These are phyloP conservation scores for Fusarium papillatum DNA, from an alignment of 2,329 filamentous ascomycete genomes.

Conservation along the genomic window DNA sequence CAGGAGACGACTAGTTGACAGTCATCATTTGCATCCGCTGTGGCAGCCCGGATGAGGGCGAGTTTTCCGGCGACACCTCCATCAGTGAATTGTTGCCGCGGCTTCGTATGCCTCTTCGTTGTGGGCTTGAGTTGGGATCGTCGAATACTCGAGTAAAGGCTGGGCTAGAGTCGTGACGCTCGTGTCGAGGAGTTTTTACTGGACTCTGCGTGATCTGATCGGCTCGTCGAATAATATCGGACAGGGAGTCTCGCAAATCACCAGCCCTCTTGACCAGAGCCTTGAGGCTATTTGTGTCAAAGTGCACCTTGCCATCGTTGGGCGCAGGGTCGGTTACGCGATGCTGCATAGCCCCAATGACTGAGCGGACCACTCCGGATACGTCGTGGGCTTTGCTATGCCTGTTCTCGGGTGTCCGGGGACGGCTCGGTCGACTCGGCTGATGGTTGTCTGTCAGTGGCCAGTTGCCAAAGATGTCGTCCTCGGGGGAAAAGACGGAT, in stretches of 20 bases:
- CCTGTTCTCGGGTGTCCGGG: slow-evolving; percentile 56
- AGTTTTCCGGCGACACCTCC: slow-evolving; percentile 65
- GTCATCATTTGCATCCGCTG: slow-evolving; percentile 76
- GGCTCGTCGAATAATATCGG: slow-evolving; percentile 70
- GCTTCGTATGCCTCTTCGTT: slow-evolving; percentile 63
- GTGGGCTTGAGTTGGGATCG: slow-evolving; percentile 69
- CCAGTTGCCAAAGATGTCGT: slow-evolving; percentile 74
- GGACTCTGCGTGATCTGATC: slow-evolving; percentile 72
- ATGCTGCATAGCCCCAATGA: slow-evolving; percentile 75
- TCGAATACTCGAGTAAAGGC: slow-evolving; percentile 77
- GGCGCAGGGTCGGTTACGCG: slow-evolving; percentile 56
- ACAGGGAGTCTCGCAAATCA: slow-evolving; percentile 70
- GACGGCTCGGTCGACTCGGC: slow-evolving; percentile 55
- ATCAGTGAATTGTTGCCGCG: slow-evolving; percentile 68
- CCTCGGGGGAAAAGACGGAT: slow-evolving; percentile 75
- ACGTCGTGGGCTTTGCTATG: slow-evolving; percentile 52
- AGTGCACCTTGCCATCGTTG: slow-evolving; percentile 66
- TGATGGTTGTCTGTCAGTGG: slow-evolving; percentile 54
- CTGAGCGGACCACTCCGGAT: slow-evolving; percentile 68
- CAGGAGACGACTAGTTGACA: slow-evolving; percentile 60
- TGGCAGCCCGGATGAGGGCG: slow-evolving; percentile 63
- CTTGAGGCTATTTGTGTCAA: slow-evolving; percentile 78
- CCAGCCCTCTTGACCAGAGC: slow-evolving; percentile 74
- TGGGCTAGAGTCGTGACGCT: slow-evolving; percentile 70
- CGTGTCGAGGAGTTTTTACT: slow-evolving; percentile 61